Base-by-base conservation (phyloP, 345 rosid genomes). In the Citrus glauca region DNA sequence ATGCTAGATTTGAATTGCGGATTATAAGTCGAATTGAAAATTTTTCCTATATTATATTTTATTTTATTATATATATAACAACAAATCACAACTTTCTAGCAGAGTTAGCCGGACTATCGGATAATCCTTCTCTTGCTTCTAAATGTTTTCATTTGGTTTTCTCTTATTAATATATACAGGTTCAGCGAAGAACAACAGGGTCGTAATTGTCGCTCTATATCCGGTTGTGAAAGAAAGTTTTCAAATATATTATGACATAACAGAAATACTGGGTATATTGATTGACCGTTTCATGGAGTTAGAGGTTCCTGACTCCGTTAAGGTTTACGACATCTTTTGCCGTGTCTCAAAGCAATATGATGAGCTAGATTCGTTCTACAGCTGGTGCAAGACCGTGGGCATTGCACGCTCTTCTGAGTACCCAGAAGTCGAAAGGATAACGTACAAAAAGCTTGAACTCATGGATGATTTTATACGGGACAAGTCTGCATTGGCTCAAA, bases 401-500 rank as follows among this genome's bases (percentile, higher is more conserved):
- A 82, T 96, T 53, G 92, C 90, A 8, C 89, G 93, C 24, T 81
- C 91, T 40, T 91, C 92, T 0, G 97, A 92, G 80, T 95, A 91
- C 73, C 99, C 97, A 0, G 95, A 96, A 75, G 77, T 90, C 0
- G 99, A 96, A 79, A 88, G 77, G 78, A 89, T 96, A 45, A 87
- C 97, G 8, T 92, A 81, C 28, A 96, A 90, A 84, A 96, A 90
- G 77, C 95, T 96, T 32, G 88, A 92, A 17, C 85, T 94, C 20
- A 89, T 96, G 92, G 95, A 96, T 32, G 97, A 96, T 70, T 85
- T 91, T 80, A 89, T 96, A 11, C 85, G 88, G 45, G 97, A 95
- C 73, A 93, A 91, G 76, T 79, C 90, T 24, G 86, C 87, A 4
- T 24, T 87, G 71, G 87, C 80, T n/a, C 85, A 83, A 28, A 72